Conservation (phyloP, 768 basidiomycete genomes). For the Boletus rex-veris region DNA sequence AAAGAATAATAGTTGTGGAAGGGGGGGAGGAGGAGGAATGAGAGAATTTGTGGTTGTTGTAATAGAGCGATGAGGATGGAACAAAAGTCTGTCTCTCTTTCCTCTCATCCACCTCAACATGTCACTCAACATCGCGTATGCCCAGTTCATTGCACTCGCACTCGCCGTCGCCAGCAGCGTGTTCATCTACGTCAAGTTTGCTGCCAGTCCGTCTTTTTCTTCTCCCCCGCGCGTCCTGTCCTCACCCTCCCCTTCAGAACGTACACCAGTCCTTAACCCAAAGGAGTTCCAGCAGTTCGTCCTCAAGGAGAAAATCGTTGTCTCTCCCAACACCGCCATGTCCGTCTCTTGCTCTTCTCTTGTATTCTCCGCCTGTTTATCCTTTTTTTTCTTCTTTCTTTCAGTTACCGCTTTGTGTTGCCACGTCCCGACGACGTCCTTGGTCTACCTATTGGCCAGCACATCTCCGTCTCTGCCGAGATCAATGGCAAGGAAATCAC, state of each 20-base stretch:
- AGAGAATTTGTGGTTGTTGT: no score
- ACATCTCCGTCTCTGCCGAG: conserved; percentile 87
- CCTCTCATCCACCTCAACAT: no score
- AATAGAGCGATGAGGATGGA: neutral
- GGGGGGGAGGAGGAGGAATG: no score
- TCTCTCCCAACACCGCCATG: conserved; percentile 97
- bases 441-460: conserved; percentile 94
- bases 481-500: conserved; percentile 88
- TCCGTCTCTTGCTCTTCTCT: conserved; percentile 36
- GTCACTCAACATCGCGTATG: conserved; percentile 16
- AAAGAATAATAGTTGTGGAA: no score
- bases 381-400: neutral
- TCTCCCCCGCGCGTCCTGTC: neutral
- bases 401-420: conserved; percentile 88
- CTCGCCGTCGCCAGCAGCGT: conserved; percentile 47
- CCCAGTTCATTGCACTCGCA: conserved; percentile 51
- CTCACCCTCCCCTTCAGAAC: conserved; percentile 38
- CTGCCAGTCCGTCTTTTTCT: conserved; percentile 35
- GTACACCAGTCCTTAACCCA: conserved; percentile 71
- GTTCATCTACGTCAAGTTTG: conserved; percentile 52
- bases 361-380: neutral
- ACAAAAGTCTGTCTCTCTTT: conserved; percentile 38
- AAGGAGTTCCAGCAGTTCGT: conserved; percentile 79
- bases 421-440: conserved; percentile 72
- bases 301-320: conserved; percentile 71